These are phyloP conservation scores for Alternaria burnsii DNA, from an alignment of 2,329 filamentous ascomycete genomes.

Conservation along the genomic window DNA sequence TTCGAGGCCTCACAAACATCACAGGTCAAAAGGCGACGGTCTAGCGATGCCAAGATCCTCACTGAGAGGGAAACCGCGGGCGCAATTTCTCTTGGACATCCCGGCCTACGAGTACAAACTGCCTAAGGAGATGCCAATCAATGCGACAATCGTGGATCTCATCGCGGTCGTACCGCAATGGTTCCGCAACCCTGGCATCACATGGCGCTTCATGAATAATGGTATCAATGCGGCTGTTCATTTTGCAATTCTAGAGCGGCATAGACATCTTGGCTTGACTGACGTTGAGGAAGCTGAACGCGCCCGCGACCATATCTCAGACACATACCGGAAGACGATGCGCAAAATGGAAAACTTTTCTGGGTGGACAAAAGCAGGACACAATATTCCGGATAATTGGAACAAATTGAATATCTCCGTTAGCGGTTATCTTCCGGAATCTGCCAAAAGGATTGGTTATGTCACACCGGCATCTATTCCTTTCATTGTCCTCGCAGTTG, in stretches of 20 bases:
- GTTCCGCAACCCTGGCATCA: constrained; percentile 22
- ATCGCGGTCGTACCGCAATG: constrained; percentile 27
- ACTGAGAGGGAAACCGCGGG: not conserved
- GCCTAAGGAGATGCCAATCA: constrained; percentile 9
- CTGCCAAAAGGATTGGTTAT: not conserved
- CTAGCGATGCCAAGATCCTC: not conserved
- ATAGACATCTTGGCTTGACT: constrained; percentile 15
- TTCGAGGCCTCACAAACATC: not conserved
- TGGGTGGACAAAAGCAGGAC: constrained; percentile 20
- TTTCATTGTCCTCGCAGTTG: constrained; percentile 28
- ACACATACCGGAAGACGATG: constrained; percentile 29
- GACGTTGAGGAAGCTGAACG: constrained; percentile 10
- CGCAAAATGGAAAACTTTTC: constrained; percentile 2
- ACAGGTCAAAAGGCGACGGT: not conserved
- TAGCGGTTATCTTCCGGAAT: constrained; percentile 18
- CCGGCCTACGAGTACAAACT: constrained; percentile 22
- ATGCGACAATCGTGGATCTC: constrained; percentile 30
- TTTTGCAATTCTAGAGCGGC: constrained; percentile 23
- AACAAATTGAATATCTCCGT: constrained; percentile 5
- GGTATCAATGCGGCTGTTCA: constrained; percentile 22
- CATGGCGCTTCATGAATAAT: constrained; percentile 26
- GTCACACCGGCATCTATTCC: constrained; percentile 12
- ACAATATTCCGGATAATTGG: constrained; percentile 19
- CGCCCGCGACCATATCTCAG: constrained; percentile 20
- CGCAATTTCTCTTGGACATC: constrained; percentile 9